Evolutionary conservation across 305 asterid genomes (phyloP), one percentile per base, ranked within the genome.

Genomic region (Fraxinus nigra): DNA sequence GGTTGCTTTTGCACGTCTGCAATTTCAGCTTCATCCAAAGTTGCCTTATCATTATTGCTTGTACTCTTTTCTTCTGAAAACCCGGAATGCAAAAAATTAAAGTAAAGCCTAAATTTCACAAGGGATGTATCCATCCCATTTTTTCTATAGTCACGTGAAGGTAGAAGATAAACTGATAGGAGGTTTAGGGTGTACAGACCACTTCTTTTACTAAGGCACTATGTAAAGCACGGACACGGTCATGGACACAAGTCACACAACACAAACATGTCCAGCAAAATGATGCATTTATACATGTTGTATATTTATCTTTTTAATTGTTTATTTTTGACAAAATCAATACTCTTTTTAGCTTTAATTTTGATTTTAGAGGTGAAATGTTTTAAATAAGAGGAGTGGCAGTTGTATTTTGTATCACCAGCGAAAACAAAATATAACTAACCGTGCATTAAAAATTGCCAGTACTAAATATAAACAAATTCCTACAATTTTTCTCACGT

Each of bases 1-100:
- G 74, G 81, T 81, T 83, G 86, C 81, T 46, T 75, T 33, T 79
- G 86, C 73, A 70, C 28, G 59, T 14, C 77, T 70, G 80, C 37
- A 34, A 38, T 79, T 82, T 77, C 88, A 48, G 85, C 84, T 81
- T 79, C 76, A 33, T 84, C 81, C 51, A 54, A 32, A 38, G 20
- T 28, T 8, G 85, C 88, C 28, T 38, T 33, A 13, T 26, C 84
- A 56, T 78, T 83, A 20, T 75, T 78, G 4, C 43, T 79, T 83
- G 7, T 67, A 38, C 84, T 78, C 43, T 54, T 80, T 80, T 88
- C 87, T 84, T 67, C 90, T 89, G 88, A 67, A 81, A 83, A 82
- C 33, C 74, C 35, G 46, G 83, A 81, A 81, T n/a, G 38, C 61
- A 26, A n/a, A 51, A 74, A 28, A 43, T 61, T 83, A 72, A 73